Base-by-base conservation (phyloP, 2,329 filamentous ascomycete genomes). In the Graphiopsis chlorocephala region DNA sequence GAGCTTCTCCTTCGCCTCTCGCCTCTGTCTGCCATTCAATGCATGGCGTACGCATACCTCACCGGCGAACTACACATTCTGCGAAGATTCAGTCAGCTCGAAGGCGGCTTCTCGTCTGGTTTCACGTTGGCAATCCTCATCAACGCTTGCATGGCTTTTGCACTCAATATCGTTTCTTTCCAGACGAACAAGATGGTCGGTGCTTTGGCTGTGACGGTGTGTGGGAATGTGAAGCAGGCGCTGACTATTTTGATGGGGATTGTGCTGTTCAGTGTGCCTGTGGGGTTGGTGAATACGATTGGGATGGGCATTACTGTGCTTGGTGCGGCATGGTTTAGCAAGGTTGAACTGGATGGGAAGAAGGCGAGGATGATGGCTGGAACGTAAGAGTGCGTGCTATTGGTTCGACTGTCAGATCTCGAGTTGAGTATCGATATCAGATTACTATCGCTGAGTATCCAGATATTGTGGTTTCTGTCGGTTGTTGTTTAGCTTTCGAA, bases 1-100 rank as follows among this genome's bases (percentile, higher is more conserved):
- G 86, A 89, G 71, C 81, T 88, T 20, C 81, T 88, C n/a, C 80
- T 86, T 71, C 82, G 85, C 73, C 85, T 88, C 84, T 86, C 84
- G 15, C 86, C 85, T 1, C 79, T 88, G 6, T 85, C 86, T 11
- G 84, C 81, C 48, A 70, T 83, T 47, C 84, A 87, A 74, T 83
- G 84, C 17, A 69, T 86, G 55, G 71, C 81, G 33, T 85, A 82
- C 73, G 82, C 84, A 23, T 75, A 78, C 59, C 75, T 81, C 33
- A 82, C 80, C 17, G 85, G 85, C 65, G 86, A 88, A 72, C 31
- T 70, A 14, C 25, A 38, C n/a, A 35, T 38, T 7, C 25, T 62
- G 6, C 47, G 47, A n/a, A 62, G 17, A 1, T 68, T 74, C 38
- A 55, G 29, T 5, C 67, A 65, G 50, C 35, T 63, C 14, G 47